Evolutionary conservation across 2,329 filamentous ascomycete genomes (phyloP).

Genomic region (Xylariomycetidae sp.): DNA sequence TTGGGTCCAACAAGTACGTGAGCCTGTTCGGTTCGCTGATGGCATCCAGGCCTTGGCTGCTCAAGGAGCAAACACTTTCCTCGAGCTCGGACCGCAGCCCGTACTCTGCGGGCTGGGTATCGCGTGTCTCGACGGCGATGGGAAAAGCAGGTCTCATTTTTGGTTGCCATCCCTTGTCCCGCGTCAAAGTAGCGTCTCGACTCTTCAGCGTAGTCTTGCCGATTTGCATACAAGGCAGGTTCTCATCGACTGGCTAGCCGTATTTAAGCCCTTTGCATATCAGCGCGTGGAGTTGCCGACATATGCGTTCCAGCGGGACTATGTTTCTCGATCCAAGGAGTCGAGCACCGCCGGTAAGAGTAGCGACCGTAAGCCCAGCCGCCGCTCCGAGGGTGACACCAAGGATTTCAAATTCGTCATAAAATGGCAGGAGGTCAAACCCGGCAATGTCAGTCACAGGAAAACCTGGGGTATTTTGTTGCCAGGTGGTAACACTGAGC

Average conservation of each 20-base stretch:
- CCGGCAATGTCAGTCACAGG: not conserved
- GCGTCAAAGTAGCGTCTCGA: conserved; percentile 7
- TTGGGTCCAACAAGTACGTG: conserved; percentile 23
- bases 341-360: not conserved
- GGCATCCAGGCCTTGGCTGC: conserved; percentile 18
- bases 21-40: conserved; percentile 25
- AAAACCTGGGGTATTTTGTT: conserved; percentile 14
- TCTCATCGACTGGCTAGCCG: conserved; percentile 24
- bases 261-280: conserved; percentile 23
- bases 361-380: conserved; percentile 1
- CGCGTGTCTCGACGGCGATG: conserved; percentile 15
- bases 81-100: conserved; percentile 25
- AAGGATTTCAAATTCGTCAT: conserved; percentile 12
- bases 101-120: conserved; percentile 26
- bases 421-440: conserved; percentile 12
- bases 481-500: conserved; percentile 1
- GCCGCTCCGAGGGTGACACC: not conserved
- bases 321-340: conserved; percentile 4
- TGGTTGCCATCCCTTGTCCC: conserved; percentile 25
- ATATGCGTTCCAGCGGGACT: conserved; percentile 25
- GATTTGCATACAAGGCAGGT: conserved; percentile 22
- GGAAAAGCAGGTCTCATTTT: conserved; percentile 2
- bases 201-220: conserved; percentile 17
- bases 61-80: conserved; percentile 21
- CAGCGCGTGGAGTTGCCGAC: conserved; percentile 24